Evolutionary conservation across 768 basidiomycete genomes (phyloP), one percentile per base, ranked within the genome.

Genomic region (Pulveroboletus ravenelii): DNA sequence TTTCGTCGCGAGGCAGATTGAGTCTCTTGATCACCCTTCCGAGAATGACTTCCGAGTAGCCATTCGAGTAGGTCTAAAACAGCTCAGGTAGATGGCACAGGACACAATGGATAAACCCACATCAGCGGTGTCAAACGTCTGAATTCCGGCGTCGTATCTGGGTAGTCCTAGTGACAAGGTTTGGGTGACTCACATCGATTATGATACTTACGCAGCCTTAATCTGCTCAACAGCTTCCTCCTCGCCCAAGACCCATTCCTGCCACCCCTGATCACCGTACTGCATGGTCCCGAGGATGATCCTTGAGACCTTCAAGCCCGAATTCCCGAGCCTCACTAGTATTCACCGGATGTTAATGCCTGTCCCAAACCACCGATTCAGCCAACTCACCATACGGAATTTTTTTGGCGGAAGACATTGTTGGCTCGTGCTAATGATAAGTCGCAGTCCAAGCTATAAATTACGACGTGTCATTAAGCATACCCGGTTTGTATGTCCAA

Each of bases 11-110:
- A n/a, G 86, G 85, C 12, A 87, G 72, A 18, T 81, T 63, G 54
- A 79, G 74, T 53, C 80, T 60, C 59, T 84, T 85, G 69, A 91
- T 81, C 3, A 81, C 85, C 56, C 85, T 83, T 10, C 87, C 87
- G 17, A 88, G 71, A 45, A 88, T 74, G 40, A 77, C 59, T 62
- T 90, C 89, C 0, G 81, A 84, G 6, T 70, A 65, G 2, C 85
- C 85, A 54, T 85, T 81, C 1, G 81, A 84, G 59, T 87, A 88
- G 0, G 76, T 71, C 81, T 84, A 48, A 31, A 31, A 20, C 0
- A 10, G 20, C 15, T 58, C 30, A 50, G 44, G 32, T 38, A 10
- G 12, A 18, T 38, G 30, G n/a, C 23, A 47, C 18, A 48, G 14
- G 32, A 35, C 27, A 25, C 2, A 8, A 43, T 30, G 41, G 29